A percentile compares a stretch with the other conserved stretches of the same genome.
Evolutionary conservation across 2,329 filamentous ascomycete species (phyloP).

Genomic region (Myrmaecium sp.): DNA sequence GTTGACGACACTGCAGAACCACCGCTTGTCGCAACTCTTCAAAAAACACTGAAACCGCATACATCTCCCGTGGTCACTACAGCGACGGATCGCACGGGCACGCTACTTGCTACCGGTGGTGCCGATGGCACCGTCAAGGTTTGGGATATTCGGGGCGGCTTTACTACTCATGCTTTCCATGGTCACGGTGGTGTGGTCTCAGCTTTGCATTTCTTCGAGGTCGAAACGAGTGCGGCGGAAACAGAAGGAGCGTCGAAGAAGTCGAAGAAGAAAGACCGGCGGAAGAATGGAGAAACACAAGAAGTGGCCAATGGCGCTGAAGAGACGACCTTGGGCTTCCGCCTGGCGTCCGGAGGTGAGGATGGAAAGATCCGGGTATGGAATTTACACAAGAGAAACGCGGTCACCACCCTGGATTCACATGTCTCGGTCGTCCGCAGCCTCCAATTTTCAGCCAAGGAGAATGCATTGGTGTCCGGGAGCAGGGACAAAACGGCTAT

Average conservation of each 20-base stretch:
- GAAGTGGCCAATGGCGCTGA: conserved; percentile 25
- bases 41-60: conserved; percentile 77
- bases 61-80: conserved; percentile 76
- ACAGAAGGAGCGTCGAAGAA: conserved; percentile 13
- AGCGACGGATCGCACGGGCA: conserved; percentile 72
- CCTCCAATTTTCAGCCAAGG: conserved; percentile 60
- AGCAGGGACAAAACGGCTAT: conserved; percentile 89
- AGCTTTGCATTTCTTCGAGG: conserved; percentile 79
- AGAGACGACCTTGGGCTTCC: conserved; percentile 44
- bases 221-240: conserved; percentile 28
- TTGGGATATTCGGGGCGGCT: conserved; percentile 85
- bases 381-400: conserved; percentile 72
- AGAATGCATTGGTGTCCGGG: conserved; percentile 64
- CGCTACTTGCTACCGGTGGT: conserved; percentile 77
- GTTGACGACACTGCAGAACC: too few relatives aligned
- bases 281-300: conserved; percentile 27
- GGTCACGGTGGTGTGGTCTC: conserved; percentile 85
- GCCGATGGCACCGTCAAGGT: conserved; percentile 91
- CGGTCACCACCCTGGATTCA: conserved; percentile 64
- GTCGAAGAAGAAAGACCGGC: conserved; percentile 31
- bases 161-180: conserved; percentile 86
- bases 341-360: conserved; percentile 80
- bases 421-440: conserved; percentile 91
- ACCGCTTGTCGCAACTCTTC: conserved; percentile 41
- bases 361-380: conserved; percentile 86